These are phyloP conservation scores for Ocimum tenuiflorum DNA, from an alignment of 257 asterid species.

Conservation along the genomic window DNA sequence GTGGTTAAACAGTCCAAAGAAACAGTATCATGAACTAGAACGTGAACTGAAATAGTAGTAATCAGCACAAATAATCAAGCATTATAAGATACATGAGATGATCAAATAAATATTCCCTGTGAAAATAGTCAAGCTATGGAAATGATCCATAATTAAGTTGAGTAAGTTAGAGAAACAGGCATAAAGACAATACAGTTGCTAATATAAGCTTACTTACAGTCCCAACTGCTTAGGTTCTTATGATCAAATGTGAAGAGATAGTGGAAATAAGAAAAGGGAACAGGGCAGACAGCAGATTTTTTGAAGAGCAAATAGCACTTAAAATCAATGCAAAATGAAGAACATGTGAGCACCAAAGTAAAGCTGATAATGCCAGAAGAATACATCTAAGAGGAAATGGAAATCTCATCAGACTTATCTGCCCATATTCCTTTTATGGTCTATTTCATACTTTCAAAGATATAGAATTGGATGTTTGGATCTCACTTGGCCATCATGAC, in stretches of 20 bases:
- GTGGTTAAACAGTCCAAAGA: not conserved
- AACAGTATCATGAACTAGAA: not conserved
- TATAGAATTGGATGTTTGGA: constrained; percentile 16
- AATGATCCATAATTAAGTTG: not conserved
- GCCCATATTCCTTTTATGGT: constrained; percentile 24
- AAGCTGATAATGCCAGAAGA: constrained; percentile 21
- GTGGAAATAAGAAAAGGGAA: constrained; percentile 11
- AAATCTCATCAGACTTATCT: constrained; percentile 30
- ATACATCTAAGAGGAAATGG: constrained; percentile 28
- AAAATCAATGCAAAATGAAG: constrained; percentile 21
- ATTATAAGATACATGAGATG: not conserved
- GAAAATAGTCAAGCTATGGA: not conserved
- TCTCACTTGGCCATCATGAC: constrained; percentile 91
- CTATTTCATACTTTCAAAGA: constrained; percentile 10
- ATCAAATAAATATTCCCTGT: not conserved
- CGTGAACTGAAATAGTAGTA: not conserved
- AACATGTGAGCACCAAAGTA: constrained; percentile 19
- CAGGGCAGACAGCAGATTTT: constrained; percentile 28
- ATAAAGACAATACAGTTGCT: not conserved
- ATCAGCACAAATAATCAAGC: not conserved
- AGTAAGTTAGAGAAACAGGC: not conserved
- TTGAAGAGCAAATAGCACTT: constrained; percentile 18
- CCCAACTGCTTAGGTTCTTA: constrained; percentile 16
- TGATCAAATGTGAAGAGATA: constrained; percentile 11
- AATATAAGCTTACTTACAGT: constrained; percentile 16